Percentiles rank a stretch among this genome's conserved stretches.
phyloP scores from a whole-genome alignment of 116 monocot species.

The Iris pallida region DNA sequence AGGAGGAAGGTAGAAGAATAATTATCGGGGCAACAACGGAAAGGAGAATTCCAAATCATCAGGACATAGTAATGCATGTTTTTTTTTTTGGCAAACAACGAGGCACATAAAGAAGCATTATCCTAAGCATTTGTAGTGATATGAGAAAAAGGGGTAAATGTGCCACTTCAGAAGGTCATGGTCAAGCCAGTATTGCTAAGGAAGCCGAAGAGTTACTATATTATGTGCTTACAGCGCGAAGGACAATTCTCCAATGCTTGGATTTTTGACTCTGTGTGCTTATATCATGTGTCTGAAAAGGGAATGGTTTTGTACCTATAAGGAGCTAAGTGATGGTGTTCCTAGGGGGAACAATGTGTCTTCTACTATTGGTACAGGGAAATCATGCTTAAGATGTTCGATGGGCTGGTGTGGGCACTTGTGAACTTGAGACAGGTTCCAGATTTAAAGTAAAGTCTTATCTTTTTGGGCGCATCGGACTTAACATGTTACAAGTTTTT shows the following conservation, averaged over 20 bases:
- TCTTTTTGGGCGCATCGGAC: not conserved
- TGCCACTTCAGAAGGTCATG: too few relatives aligned
- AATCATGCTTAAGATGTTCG: slow-evolving; percentile 5
- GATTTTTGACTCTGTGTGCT: not conserved
- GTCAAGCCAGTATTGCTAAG: too few relatives aligned
- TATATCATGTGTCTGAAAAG: not conserved
- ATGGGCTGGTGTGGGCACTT: not conserved
- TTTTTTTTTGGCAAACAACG: too few relatives aligned
- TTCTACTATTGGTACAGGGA: not conserved
- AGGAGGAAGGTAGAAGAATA: too few relatives aligned
- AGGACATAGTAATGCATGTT: too few relatives aligned
- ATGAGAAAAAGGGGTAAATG: too few relatives aligned
- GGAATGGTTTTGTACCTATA: not conserved
- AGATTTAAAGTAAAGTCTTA: not conserved
- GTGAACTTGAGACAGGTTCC: not conserved
- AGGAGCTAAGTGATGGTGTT: not conserved
- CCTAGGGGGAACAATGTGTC: not conserved
- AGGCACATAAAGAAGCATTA: too few relatives aligned
- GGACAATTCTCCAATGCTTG: not conserved
- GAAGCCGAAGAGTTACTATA: too few relatives aligned
- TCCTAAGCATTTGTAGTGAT: too few relatives aligned
- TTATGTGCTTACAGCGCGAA: too few relatives aligned
- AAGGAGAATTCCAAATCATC: too few relatives aligned
- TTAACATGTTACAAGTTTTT: not conserved
- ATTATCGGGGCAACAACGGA: too few relatives aligned